Base-by-base conservation (phyloP, 345 rosid genomes). In the Brassica carinata region DNA sequence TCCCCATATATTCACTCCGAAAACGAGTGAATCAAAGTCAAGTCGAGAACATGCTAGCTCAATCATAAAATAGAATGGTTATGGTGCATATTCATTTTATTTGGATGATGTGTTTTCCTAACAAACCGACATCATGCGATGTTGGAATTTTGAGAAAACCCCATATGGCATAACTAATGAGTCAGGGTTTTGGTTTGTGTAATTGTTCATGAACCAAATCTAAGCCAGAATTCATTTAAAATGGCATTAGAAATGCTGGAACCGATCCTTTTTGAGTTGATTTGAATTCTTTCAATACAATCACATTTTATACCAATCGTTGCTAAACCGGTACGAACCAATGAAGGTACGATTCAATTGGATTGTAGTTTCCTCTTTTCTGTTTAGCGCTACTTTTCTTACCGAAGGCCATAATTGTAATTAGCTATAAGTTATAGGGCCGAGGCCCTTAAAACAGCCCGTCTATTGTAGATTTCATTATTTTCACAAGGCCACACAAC, bases 311-410 rank as follows among this genome's bases (percentile, higher is more conserved):
- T 18, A 55, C 64, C 27, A 18, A 58, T 3, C 31, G 40, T 11
- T 45, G 38, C 8, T 55, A 15, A 78, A 64, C 58, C 72, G 82
- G 77, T 27, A 55, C 13, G 14, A 78, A 55, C 15, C 43, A 36
- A 55, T 53, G 3, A 17, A 48, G 30, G 59, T 29, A 27, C 6
- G 2, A 57, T 53, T 61, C 68, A 59, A 67, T 66, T 34, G 9
- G 71, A 31, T 27, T 66, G 8, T 59, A 15, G 2, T 7, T 31
- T 51, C 8, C 7, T 2, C 43, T 17, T 2, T 68, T 14, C 0
- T 14, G 4, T 0, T 17, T 38, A 40, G 0, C 57, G 38, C 26
- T 30, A 19, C 6, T 3, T 23, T 40, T 18, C 8, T 5, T 3
- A 11, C 18, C 3, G 3, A 69, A 26, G 78, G 83, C 66, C 13